Conservation (phyloP, 352 stramenopile genomes). For the Globisporangium paddicum region DNA sequence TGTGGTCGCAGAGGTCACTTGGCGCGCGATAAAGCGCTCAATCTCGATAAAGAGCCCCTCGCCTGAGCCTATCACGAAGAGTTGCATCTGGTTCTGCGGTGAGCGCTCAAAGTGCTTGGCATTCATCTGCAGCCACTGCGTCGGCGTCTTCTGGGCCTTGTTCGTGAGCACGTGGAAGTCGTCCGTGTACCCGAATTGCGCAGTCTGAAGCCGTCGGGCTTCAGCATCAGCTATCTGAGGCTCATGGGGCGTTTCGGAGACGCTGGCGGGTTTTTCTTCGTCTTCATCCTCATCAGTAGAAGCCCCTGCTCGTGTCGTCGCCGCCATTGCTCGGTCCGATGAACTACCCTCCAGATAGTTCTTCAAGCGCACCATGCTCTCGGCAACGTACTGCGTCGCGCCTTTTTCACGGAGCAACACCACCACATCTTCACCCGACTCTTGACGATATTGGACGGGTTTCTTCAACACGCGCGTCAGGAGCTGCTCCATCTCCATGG, state of each 20-base stretch:
- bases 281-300: neutral
- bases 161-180: slow-evolving; percentile 53
- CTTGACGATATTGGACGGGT: slow-evolving; percentile 47
- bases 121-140: slow-evolving; percentile 44
- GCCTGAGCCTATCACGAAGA: slow-evolving; percentile 75
- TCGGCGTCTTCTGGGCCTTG: slow-evolving; percentile 30
- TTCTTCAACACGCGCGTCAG: slow-evolving; percentile 34
- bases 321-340: neutral
- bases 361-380: slow-evolving; percentile 51
- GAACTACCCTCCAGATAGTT: slow-evolving; percentile 32
- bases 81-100: slow-evolving; percentile 62
- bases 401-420: slow-evolving; percentile 48
- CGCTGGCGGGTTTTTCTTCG: neutral
- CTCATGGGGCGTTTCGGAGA: neutral
- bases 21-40: slow-evolving; percentile 51
- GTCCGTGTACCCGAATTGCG: slow-evolving; percentile 36
- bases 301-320: neutral
- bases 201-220: neutral
- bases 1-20: slow-evolving; percentile 46
- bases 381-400: slow-evolving; percentile 36
- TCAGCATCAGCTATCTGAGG: neutral
- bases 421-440: slow-evolving; percentile 36
- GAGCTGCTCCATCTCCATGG: slow-evolving; percentile 31
- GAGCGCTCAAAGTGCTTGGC: slow-evolving; percentile 37
- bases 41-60: slow-evolving; percentile 68